These are phyloP conservation scores for Venturia oleaginea DNA, from an alignment of 2,329 filamentous ascomycete genomes.

Conservation along the genomic window DNA sequence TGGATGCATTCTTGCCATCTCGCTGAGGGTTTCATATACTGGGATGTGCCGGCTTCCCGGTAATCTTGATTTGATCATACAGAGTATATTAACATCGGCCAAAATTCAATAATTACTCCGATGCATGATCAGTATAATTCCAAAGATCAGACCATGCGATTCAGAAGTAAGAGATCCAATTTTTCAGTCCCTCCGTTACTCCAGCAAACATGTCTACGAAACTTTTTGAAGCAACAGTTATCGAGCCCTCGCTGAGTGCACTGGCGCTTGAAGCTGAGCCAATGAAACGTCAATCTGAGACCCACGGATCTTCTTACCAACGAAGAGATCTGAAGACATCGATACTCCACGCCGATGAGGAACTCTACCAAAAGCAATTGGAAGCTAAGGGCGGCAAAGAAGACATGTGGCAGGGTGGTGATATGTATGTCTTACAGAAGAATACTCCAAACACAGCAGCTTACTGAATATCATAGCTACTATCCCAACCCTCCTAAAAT, in stretches of 20 bases:
- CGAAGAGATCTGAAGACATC: conserved; percentile 11
- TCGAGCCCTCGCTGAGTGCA: too few species aligned
- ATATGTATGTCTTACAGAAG: conserved; percentile 4
- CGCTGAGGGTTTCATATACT: not conserved
- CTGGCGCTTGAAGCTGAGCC: not conserved
- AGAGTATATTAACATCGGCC: not conserved
- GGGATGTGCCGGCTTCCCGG: not conserved
- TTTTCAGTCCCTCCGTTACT: not conserved
- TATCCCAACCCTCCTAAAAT: conserved; percentile 13
- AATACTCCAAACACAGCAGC: not conserved
- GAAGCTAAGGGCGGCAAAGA: conserved; percentile 12
- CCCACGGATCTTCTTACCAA: not conserved
- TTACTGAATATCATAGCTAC: conserved; percentile 1
- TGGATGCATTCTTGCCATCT: too few species aligned
- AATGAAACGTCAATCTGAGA: not conserved
- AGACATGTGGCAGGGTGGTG: conserved; percentile 15
- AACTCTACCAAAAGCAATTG: conserved; percentile 10
- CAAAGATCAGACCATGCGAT: too few species aligned
- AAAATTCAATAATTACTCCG: not conserved
- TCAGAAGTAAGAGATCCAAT: too few species aligned
- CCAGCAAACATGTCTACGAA: not conserved
- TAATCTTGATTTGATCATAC: not conserved
- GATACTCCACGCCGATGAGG: conserved; percentile 11
- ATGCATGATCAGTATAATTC: not conserved
- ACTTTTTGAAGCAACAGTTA: not conserved